A percentile compares a stretch with the other conserved stretches of the same genome.
Evolutionary conservation across 345 rosid species (phyloP).

Genomic region (Boechera retrofracta): DNA sequence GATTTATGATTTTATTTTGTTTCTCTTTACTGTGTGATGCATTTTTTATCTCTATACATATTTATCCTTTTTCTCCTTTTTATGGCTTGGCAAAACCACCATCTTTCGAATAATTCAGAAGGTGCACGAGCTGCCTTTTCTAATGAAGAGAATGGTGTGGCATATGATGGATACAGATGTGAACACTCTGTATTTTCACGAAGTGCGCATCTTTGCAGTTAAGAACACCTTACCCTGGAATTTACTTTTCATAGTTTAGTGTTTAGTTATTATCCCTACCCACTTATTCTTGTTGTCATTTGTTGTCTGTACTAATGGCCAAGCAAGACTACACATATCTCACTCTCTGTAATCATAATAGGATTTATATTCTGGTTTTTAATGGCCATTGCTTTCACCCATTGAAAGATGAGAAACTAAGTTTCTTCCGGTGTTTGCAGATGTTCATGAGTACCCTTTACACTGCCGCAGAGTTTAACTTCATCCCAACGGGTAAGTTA

Average conservation of each 20-base stretch:
- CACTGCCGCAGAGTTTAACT: constrained; percentile 67
- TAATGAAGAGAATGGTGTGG: constrained; percentile 67
- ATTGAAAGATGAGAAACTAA: constrained; percentile 14
- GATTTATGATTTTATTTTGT: background rate
- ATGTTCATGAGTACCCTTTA: constrained; percentile 66
- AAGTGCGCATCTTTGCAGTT: constrained; percentile 81
- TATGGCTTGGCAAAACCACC: constrained; percentile 26
- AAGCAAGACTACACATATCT: constrained; percentile 14
- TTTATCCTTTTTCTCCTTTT: constrained; percentile 10
- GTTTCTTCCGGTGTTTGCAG: constrained; percentile 48
- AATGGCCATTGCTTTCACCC: background rate
- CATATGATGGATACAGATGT: constrained; percentile 84
- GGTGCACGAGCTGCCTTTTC: constrained; percentile 63
- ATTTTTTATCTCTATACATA: background rate
- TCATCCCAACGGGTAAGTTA: constrained; percentile 70
- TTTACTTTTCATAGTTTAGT: background rate
- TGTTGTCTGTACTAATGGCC: background rate
- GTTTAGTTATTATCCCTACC: background rate
- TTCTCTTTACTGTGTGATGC: constrained; percentile 8
- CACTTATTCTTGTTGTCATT: background rate
- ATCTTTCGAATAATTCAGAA: constrained; percentile 55
- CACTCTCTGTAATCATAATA: constrained; percentile 8
- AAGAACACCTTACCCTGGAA: constrained; percentile 41
- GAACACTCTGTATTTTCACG: constrained; percentile 54
- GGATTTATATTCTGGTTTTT: background rate